Percentiles rank a stretch among this genome's conserved stretches.
Evolutionary conservation across 1,139 yeast species (phyloP).

Genomic region (Yamadazyma atlantica): DNA sequence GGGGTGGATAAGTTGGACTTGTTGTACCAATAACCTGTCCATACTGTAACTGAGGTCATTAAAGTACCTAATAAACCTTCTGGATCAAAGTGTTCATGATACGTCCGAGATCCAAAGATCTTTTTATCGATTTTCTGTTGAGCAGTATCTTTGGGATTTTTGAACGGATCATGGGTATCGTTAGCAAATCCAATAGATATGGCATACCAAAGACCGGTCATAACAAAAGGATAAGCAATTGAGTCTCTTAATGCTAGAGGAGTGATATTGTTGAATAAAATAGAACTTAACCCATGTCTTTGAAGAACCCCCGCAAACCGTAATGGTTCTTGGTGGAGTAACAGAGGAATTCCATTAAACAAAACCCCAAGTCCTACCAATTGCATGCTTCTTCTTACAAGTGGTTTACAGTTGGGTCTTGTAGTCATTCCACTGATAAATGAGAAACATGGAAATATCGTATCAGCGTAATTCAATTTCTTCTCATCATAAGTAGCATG

Average conservation of each 20-base stretch:
- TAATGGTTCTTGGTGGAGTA: background rate
- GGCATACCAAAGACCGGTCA: conserved; percentile 4
- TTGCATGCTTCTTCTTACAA: conserved; percentile 1
- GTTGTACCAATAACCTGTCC: conserved; percentile 5
- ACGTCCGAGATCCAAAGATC: conserved; percentile 5
- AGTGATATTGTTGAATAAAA: conserved; percentile 1
- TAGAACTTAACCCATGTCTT: conserved; percentile 6
- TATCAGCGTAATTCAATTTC: conserved; percentile 6
- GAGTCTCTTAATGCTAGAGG: conserved; percentile 4
- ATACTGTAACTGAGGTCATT: conserved; percentile 6
- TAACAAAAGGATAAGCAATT: conserved; percentile 1
- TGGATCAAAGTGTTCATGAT: conserved; percentile 5
- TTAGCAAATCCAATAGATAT: background rate
- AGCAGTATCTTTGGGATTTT: conserved; percentile 3
- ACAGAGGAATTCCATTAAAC: conserved; percentile 3
- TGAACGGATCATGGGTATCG: background rate
- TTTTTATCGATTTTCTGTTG: conserved; percentile 6
- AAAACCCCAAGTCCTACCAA: conserved; percentile 5
- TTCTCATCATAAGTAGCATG: conserved; percentile 5
- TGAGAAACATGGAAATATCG: conserved; percentile 5
- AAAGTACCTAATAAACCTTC: conserved; percentile 6
- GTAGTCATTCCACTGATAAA: conserved; percentile 6
- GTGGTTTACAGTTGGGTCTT: background rate
- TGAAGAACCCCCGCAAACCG: conserved; percentile 5
- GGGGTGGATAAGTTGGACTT: background rate